A percentile compares a stretch with the other conserved stretches of the same genome.
Conservation (phyloP, 2,329 filamentous ascomycete species). For the Podosphaera leucotricha region DNA sequence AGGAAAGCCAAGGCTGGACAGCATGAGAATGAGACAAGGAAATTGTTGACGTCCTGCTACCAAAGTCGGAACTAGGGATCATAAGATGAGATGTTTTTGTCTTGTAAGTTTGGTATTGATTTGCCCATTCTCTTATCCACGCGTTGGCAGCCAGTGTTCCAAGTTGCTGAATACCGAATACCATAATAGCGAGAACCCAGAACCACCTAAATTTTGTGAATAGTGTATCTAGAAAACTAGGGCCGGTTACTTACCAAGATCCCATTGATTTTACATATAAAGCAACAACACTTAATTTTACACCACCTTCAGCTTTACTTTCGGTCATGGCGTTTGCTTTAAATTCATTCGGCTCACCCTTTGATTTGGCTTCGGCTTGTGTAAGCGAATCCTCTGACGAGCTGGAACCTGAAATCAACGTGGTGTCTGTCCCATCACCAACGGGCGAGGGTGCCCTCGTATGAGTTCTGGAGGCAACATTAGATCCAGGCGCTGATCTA, state of each 20-base stretch:
- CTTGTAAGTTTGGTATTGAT: constrained; percentile 40
- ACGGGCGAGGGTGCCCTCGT: constrained; percentile 60
- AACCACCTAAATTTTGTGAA: constrained; percentile 33
- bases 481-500: constrained; percentile 50
- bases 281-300: constrained; percentile 67
- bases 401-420: neutral
- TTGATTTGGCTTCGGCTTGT: neutral
- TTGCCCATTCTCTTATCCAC: constrained; percentile 91
- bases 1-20: constrained; percentile 11
- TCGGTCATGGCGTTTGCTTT: constrained; percentile 38
- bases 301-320: constrained; percentile 59
- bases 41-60: constrained; percentile 12
- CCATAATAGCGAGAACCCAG: constrained; percentile 52
- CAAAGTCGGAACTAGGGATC: constrained; percentile 9
- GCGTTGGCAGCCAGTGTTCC: constrained; percentile 71
- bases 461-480: constrained; percentile 44
- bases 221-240: neutral
- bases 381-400: too few relatives aligned
- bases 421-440: constrained; percentile 30
- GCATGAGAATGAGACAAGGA: constrained; percentile 9
- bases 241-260: constrained; percentile 39
- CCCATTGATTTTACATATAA: constrained; percentile 84
- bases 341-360: constrained; percentile 9
- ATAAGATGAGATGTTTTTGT: constrained; percentile 4
- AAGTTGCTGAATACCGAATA: constrained; percentile 66